Percentiles rank a stretch among this genome's conserved stretches.
Evolutionary conservation across 495 filamentous ascomycete genomes (phyloP).

Genomic region (Rusavskia elegans): DNA sequence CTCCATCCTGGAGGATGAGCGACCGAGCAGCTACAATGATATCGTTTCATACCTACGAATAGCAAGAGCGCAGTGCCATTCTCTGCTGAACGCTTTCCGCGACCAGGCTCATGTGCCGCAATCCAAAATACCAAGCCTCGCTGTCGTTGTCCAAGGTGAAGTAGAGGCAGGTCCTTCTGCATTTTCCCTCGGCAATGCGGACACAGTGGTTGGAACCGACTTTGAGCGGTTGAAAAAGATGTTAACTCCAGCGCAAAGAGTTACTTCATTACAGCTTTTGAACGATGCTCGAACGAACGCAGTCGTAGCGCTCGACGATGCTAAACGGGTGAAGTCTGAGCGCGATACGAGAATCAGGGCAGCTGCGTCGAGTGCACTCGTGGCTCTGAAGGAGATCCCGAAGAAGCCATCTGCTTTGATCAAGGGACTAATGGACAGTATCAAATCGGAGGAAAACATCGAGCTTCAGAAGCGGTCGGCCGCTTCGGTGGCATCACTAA

Average conservation of each 20-base stretch:
- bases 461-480: slow-evolving; percentile 85
- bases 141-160: slow-evolving; percentile 86
- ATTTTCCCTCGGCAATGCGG: slow-evolving; percentile 75
- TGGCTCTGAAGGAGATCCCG: slow-evolving; percentile 70
- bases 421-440: slow-evolving; percentile 93
- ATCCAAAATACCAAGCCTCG: slow-evolving; percentile 58
- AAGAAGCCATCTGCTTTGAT: slow-evolving; percentile 85
- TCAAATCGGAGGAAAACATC: slow-evolving; percentile 85
- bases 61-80: slow-evolving; percentile 77
- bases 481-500: slow-evolving; percentile 60
- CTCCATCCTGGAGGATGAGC: slow-evolving; percentile 59
- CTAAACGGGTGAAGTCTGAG: slow-evolving; percentile 57
- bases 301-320: slow-evolving; percentile 57
- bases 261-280: slow-evolving; percentile 61
- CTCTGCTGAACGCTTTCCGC: slow-evolving; percentile 74
- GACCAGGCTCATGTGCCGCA: slow-evolving; percentile 65
- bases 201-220: slow-evolving; percentile 66
- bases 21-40: slow-evolving; percentile 71
- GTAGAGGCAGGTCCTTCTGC: slow-evolving; percentile 74
- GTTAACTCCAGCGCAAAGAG: slow-evolving; percentile 65
- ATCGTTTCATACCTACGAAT: slow-evolving; percentile 76
- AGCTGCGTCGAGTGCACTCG: slow-evolving; percentile 71
- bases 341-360: slow-evolving; percentile 78
- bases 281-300: slow-evolving; percentile 56
- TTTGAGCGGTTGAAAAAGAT: slow-evolving; percentile 75